Evolutionary conservation across 2,329 filamentous ascomycete genomes (phyloP).

Genomic region (Cytospora piceae): DNA sequence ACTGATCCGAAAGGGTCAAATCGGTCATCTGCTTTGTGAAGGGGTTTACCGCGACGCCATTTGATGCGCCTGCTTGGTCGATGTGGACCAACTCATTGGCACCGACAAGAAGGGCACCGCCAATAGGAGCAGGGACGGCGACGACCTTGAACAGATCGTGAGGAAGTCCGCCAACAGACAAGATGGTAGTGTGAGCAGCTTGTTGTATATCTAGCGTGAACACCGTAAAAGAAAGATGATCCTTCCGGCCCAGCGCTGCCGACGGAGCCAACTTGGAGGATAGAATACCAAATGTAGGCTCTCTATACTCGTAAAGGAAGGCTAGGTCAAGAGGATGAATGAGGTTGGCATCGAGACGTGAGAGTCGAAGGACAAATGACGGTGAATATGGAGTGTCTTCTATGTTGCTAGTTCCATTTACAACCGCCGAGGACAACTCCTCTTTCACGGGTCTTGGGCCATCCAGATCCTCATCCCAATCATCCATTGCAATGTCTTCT

Average conservation of each 20-base stretch:
- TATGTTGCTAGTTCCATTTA: slow-evolving; percentile 51
- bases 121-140: slow-evolving; percentile 81
- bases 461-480: slow-evolving; percentile 84
- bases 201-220: slow-evolving; percentile 95
- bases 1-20: slow-evolving; percentile 86
- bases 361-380: slow-evolving; percentile 91
- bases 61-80: slow-evolving; percentile 92
- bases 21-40: slow-evolving; percentile 82
- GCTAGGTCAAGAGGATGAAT: slow-evolving; percentile 89
- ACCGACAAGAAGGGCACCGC: slow-evolving; percentile 84
- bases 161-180: slow-evolving; percentile 83
- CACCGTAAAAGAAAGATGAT: slow-evolving; percentile 87
- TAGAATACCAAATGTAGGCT: slow-evolving; percentile 94
- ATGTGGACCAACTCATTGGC: slow-evolving; percentile 92
- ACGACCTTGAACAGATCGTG: slow-evolving; percentile 85
- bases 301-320: slow-evolving; percentile 95
- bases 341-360: slow-evolving; percentile 83
- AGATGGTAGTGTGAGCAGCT: slow-evolving; percentile 86
- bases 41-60: slow-evolving; percentile 88
- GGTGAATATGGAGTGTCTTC: slow-evolving; percentile 78
- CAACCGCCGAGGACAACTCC: slow-evolving; percentile 45
- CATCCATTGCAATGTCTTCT: slow-evolving; percentile 82
- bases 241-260: slow-evolving; percentile 79
- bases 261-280: slow-evolving; percentile 77
- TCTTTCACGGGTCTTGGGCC: slow-evolving; percentile 61